These are phyloP conservation scores for Spirogloea muscicola DNA, from an alignment of 139 green algal species.

Conservation along the genomic window DNA sequence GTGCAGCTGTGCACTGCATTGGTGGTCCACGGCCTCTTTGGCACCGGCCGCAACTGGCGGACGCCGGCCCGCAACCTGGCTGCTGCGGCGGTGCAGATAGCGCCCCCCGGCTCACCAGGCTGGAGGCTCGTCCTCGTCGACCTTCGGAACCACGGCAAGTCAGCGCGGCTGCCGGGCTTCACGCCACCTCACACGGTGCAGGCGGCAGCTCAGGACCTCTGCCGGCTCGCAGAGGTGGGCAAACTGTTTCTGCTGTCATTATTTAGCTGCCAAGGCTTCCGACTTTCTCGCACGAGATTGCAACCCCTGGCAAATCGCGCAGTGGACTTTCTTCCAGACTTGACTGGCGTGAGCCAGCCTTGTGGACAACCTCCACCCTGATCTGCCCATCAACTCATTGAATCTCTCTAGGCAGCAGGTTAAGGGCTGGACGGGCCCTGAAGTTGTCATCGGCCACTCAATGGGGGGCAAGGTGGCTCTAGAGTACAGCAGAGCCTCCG, in stretches of 20 bases:
- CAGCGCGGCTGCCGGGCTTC: slow-evolving; percentile 32
- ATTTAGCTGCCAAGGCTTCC: no score
- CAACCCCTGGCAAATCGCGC: no score
- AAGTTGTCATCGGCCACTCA: slow-evolving; percentile 65
- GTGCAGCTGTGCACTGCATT: no score
- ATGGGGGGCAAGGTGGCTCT: slow-evolving; percentile 76
- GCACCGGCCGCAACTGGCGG: slow-evolving; percentile 24
- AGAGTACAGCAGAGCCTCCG: no score
- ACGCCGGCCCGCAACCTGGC: background rate
- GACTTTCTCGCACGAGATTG: no score
- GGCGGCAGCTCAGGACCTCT: slow-evolving; percentile 65
- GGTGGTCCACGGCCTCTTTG: slow-evolving; percentile 29
- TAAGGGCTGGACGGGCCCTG: slow-evolving; percentile 24
- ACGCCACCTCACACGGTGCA: slow-evolving; percentile 66
- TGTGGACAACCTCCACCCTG: slow-evolving; percentile 58
- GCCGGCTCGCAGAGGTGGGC: slow-evolving; percentile 27
- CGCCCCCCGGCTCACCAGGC: background rate
- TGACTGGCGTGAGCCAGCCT: no score
- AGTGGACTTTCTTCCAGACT: no score
- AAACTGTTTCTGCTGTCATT: no score
- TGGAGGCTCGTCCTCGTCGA: slow-evolving; percentile 63
- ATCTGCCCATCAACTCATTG: no score
- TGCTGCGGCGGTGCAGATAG: background rate
- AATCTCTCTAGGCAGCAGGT: no score
- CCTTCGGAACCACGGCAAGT: slow-evolving; percentile 64